phyloP scores from a whole-genome alignment of 805 yeast genomes.

The Nadsonia fulvescens region DNA sequence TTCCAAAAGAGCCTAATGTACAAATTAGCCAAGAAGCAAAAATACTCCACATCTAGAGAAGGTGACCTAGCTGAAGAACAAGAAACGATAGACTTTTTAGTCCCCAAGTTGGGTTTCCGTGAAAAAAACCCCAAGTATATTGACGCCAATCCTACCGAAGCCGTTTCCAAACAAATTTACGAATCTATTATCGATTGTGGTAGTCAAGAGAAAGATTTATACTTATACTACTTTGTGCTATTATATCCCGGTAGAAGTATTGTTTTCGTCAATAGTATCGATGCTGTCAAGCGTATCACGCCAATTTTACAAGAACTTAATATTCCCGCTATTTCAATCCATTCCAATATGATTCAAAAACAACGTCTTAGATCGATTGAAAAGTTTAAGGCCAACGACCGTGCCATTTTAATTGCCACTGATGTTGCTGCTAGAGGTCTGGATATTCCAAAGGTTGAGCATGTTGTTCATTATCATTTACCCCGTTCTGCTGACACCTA shows the following conservation, averaged over 20 bases:
- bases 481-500: constrained; percentile 91
- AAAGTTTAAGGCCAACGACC: constrained; percentile 35
- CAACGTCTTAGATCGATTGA: constrained; percentile 78
- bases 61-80: constrained; percentile 19
- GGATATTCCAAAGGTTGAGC: constrained; percentile 79
- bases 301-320: constrained; percentile 56
- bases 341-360: constrained; percentile 89
- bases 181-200: constrained; percentile 90
- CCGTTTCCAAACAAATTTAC: constrained; percentile 52
- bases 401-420: constrained; percentile 63
- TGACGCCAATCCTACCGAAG: constrained; percentile 75
- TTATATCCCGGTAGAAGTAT: constrained; percentile 80
- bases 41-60: constrained; percentile 11
- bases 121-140: constrained; percentile 48
- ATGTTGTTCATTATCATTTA: constrained; percentile 88
- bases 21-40: constrained; percentile 32
- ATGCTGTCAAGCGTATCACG: constrained; percentile 72
- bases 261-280: constrained; percentile 90
- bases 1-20: constrained; percentile 69
- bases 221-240: constrained; percentile 68
- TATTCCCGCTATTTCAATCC: constrained; percentile 55
- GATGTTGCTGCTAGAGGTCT: constrained; percentile 98
- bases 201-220: constrained; percentile 74
- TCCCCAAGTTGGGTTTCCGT: constrained; percentile 53
- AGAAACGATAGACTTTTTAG: constrained; percentile 47